phyloP scores from a whole-genome alignment of 2,329 filamentous ascomycete species.

The Nothophoma quercina region DNA sequence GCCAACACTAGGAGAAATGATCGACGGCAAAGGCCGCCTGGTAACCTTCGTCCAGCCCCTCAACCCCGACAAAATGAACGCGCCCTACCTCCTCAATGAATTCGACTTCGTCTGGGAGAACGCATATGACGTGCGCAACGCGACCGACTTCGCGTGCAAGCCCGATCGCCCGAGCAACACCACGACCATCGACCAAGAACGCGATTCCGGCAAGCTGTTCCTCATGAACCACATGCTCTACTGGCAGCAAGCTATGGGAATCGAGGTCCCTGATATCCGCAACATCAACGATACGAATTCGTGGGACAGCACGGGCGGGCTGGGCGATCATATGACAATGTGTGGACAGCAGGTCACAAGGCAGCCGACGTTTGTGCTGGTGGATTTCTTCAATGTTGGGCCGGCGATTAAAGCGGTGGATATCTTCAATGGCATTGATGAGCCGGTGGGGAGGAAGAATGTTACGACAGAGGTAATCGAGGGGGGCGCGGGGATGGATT shows the following conservation, averaged over 20 bases:
- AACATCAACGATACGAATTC: slow-evolving; percentile 70
- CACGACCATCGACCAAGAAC: slow-evolving; percentile 47
- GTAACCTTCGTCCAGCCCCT: slow-evolving; percentile 71
- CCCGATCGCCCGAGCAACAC: slow-evolving; percentile 68
- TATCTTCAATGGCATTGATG: slow-evolving; percentile 65
- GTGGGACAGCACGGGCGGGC: slow-evolving; percentile 62
- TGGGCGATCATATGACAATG: slow-evolving; percentile 43
- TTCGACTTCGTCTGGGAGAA: slow-evolving; percentile 76
- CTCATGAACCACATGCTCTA: slow-evolving; percentile 83
- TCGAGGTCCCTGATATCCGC: slow-evolving; percentile 48
- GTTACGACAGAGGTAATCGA: slow-evolving; percentile 21
- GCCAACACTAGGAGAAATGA: slow-evolving; percentile 75
- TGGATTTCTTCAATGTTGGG: slow-evolving; percentile 79
- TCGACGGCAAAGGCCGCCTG: slow-evolving; percentile 65
- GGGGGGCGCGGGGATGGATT: slow-evolving; percentile 6
- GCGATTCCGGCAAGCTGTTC: slow-evolving; percentile 67
- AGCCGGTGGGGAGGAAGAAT: slow-evolving; percentile 53
- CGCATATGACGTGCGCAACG: slow-evolving; percentile 66
- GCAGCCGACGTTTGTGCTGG: slow-evolving; percentile 73
- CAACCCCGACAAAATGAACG: slow-evolving; percentile 39
- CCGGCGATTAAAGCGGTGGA: slow-evolving; percentile 73
- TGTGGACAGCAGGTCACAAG: slow-evolving; percentile 66
- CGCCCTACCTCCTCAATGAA: slow-evolving; percentile 67
- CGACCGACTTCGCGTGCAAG: slow-evolving; percentile 72
- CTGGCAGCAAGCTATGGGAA: slow-evolving; percentile 54